Conservation (phyloP, 805 yeast genomes). For the Barnettozyma californica region DNA sequence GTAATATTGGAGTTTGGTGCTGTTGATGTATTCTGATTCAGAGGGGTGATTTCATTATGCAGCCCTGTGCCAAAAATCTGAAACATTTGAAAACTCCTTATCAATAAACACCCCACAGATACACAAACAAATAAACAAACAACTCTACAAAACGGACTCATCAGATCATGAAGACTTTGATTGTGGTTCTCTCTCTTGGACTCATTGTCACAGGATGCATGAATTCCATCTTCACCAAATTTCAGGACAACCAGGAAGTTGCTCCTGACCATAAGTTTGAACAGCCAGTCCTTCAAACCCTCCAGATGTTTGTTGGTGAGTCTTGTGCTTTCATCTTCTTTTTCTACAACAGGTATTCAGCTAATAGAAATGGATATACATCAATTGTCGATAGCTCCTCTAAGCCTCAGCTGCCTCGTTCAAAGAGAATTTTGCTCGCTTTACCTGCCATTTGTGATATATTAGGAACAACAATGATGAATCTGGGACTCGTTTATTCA, state of each 20-base stretch:
- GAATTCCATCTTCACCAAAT: slow-evolving; percentile 70
- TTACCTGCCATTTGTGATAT: slow-evolving; percentile 71
- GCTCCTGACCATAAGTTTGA: slow-evolving; percentile 48
- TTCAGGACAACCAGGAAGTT: slow-evolving; percentile 72
- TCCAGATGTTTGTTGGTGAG: slow-evolving; percentile 81
- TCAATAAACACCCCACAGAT: neutral
- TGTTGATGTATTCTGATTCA: too few species aligned
- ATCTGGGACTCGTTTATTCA: slow-evolving; percentile 65
- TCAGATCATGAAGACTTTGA: slow-evolving; percentile 11
- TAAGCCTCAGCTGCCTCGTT: slow-evolving; percentile 18
- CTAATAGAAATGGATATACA: neutral
- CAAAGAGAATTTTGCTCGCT: slow-evolving; percentile 35
- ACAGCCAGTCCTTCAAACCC: slow-evolving; percentile 74
- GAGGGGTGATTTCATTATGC: too few species aligned
- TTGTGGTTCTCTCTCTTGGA: slow-evolving; percentile 31
- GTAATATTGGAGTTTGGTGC: too few species aligned
- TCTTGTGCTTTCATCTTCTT: slow-evolving; percentile 42
- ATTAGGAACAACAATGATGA: slow-evolving; percentile 68
- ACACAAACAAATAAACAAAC: neutral
- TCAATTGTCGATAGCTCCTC: slow-evolving; percentile 3
- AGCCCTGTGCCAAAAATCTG: neutral
- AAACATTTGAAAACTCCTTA: neutral
- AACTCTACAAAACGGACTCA: neutral
- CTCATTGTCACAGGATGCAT: slow-evolving; percentile 64
- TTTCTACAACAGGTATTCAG: slow-evolving; percentile 23